These are phyloP conservation scores for Epichloe elymi DNA, from an alignment of 2,329 filamentous ascomycete genomes.

Conservation along the genomic window DNA sequence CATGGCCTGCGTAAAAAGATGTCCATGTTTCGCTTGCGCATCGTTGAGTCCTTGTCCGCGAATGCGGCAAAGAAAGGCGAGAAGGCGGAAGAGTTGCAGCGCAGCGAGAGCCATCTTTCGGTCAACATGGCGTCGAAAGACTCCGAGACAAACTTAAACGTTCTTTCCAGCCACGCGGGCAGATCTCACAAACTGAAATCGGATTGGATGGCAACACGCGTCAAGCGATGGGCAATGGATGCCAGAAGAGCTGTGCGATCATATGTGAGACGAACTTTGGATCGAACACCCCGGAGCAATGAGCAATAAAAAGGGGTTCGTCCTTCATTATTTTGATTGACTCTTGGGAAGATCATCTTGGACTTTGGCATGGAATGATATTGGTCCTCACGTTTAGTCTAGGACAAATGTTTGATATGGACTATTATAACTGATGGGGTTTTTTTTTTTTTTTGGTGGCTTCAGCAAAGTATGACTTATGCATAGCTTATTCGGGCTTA, in stretches of 20 bases:
- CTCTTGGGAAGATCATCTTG: constrained; percentile 3
- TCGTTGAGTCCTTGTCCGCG: constrained; percentile 6
- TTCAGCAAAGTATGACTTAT: not conserved
- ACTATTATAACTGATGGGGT: not conserved
- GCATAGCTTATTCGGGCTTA: not conserved
- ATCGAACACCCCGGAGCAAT: constrained; percentile 15
- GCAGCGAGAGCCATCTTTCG: constrained; percentile 3
- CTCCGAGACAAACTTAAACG: constrained; percentile 1
- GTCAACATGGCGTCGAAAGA: constrained; percentile 1
- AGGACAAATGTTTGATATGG: not conserved
- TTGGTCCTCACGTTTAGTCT: not conserved
- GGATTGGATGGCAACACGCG: constrained; percentile 13
- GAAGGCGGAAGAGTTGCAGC: constrained; percentile 3
- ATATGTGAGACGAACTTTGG: constrained; percentile 20
- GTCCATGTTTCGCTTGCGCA: constrained; percentile 17
- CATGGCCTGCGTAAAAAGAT: constrained; percentile 17
- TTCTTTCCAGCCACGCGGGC: not conserved
- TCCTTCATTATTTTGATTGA: not conserved
- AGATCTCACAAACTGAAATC: constrained; percentile 4
- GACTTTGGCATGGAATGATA: not conserved
- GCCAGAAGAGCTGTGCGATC: constrained; percentile 20
- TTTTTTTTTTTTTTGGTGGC: too few relatives aligned
- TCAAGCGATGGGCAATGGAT: constrained; percentile 22
- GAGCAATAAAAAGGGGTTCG: not conserved
- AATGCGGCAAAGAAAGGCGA: constrained; percentile 8